A percentile compares a stretch with the other conserved stretches of the same genome.
phyloP scores from a whole-genome alignment of 495 filamentous ascomycete genomes.

The Penicillium dipodomyicola region DNA sequence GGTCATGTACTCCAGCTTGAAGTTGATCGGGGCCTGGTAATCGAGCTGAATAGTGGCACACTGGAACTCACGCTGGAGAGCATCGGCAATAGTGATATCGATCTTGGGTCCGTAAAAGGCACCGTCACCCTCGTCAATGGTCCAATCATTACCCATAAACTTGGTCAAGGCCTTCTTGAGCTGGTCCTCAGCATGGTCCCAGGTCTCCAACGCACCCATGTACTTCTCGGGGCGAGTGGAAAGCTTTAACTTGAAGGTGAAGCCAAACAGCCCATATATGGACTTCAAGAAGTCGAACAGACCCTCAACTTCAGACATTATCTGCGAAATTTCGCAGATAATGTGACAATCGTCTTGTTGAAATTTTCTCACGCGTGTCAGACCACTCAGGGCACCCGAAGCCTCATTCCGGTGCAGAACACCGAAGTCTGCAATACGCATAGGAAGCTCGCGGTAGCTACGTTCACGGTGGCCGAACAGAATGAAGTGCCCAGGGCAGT shows the following conservation, averaged over 20 bases:
- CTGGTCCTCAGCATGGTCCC: slow-evolving; percentile 80
- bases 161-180: slow-evolving; percentile 73
- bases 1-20: slow-evolving; percentile 80
- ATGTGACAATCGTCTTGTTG: slow-evolving; percentile 98
- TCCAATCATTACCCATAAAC: slow-evolving; percentile 79
- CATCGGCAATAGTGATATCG: slow-evolving; percentile 85
- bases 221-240: slow-evolving; percentile 93
- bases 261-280: slow-evolving; percentile 88
- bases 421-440: slow-evolving; percentile 91
- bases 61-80: slow-evolving; percentile 74
- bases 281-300: slow-evolving; percentile 83
- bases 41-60: slow-evolving; percentile 98
- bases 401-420: slow-evolving; percentile 94
- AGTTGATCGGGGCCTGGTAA: slow-evolving; percentile 85
- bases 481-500: slow-evolving; percentile 85
- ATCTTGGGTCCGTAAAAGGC: slow-evolving; percentile 98
- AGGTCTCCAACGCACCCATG: slow-evolving; percentile 80
- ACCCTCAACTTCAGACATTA: slow-evolving; percentile 77
- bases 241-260: slow-evolving; percentile 93
- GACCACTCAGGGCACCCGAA: slow-evolving; percentile 82
- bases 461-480: slow-evolving; percentile 75
- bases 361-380: slow-evolving; percentile 90
- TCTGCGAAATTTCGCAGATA: too few species aligned
- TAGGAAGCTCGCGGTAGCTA: slow-evolving; percentile 84
- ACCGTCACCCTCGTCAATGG: slow-evolving; percentile 87